phyloP scores from a whole-genome alignment of 495 filamentous ascomycete species.

The Penicillium nucicola region DNA sequence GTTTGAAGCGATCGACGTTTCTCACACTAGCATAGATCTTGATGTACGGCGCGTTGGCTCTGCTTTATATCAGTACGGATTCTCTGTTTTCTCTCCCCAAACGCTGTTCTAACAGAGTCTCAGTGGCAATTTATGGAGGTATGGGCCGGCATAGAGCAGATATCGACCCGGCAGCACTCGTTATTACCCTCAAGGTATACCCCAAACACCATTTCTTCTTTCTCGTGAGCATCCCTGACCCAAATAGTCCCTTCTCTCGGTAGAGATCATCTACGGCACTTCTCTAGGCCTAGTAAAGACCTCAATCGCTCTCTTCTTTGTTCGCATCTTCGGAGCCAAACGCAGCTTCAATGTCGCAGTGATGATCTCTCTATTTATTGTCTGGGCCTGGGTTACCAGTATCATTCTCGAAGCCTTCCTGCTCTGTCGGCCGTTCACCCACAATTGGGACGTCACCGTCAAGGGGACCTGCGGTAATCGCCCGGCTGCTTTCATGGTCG shows the following conservation, averaged over 20 bases:
- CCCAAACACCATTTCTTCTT: neutral
- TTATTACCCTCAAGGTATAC: no score
- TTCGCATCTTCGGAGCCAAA: constrained; percentile 16
- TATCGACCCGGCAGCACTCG: no score
- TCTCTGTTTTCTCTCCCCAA: neutral
- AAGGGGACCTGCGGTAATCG: constrained; percentile 47
- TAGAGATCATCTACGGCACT: constrained; percentile 6
- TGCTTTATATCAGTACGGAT: neutral
- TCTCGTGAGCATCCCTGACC: neutral
- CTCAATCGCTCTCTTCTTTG: constrained; percentile 14
- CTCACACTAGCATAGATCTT: neutral
- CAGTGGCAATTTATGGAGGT: no score
- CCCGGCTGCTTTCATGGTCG: constrained; percentile 41
- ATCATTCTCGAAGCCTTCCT: constrained; percentile 11
- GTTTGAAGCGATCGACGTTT: no score
- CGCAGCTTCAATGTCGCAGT: constrained; percentile 9
- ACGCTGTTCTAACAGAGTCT: no score
- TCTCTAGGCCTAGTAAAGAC: constrained; percentile 13
- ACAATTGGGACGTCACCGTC: constrained; percentile 45
- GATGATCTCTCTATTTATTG: neutral
- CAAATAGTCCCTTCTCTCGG: no score
- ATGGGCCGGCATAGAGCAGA: no score
- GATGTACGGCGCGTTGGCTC: neutral
- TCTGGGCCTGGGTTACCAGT: constrained; percentile 12
- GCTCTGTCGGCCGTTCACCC: constrained; percentile 44